Percentiles rank a stretch among this genome's conserved stretches.
Evolutionary conservation across 2,329 filamentous ascomycete species (phyloP).

Genomic region (Escovopsis weberi): DNA sequence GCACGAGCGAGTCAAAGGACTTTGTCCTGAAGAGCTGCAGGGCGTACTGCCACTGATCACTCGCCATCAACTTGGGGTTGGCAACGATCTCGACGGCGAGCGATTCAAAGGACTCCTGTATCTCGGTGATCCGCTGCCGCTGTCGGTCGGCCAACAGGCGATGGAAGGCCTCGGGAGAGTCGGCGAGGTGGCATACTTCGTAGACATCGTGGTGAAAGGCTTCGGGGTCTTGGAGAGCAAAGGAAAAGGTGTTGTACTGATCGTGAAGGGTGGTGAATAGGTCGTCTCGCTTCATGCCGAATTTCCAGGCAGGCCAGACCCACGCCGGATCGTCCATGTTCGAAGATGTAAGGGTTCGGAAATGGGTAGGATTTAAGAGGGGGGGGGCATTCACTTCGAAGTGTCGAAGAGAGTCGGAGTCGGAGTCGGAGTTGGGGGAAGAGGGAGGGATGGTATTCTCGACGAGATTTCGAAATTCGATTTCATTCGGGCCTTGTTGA

Average conservation of each 20-base stretch:
- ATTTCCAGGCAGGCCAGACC: conserved; percentile 48
- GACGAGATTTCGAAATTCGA: background rate
- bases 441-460: too few species aligned
- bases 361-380: background rate
- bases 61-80: conserved; percentile 43
- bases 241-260: conserved; percentile 44
- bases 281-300: conserved; percentile 45
- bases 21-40: conserved; percentile 44
- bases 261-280: conserved; percentile 43
- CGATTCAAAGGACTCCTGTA: conserved; percentile 40
- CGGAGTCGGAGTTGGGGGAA: too few species aligned
- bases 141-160: conserved; percentile 37
- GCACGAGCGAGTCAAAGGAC: conserved; percentile 44
- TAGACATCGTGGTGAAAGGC: conserved; percentile 48
- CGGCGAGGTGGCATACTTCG: conserved; percentile 39
- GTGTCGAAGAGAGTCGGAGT: background rate
- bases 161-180: conserved; percentile 39
- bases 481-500: too few species aligned
- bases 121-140: conserved; percentile 36
- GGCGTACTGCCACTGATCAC: conserved; percentile 43
- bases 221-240: conserved; percentile 42
- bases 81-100: conserved; percentile 47
- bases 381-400: background rate
- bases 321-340: conserved; percentile 39
- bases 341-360: conserved; percentile 1